Evolutionary conservation across 371 early-diverging fungal species (phyloP).

Genomic region (Chytridiales sp.): DNA sequence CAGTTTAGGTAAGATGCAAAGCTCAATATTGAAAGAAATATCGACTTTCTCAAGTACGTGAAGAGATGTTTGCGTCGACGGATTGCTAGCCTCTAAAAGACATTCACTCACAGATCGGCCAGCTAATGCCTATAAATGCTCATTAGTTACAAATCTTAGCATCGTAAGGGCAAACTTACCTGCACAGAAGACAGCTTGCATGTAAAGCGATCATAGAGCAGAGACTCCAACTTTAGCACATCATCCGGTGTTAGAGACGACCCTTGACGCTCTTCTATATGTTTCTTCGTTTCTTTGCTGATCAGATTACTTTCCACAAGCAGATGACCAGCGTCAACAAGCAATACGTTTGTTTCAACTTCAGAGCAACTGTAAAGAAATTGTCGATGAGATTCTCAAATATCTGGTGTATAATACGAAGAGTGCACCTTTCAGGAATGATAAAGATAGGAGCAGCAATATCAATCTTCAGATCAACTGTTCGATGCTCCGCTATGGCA

Average conservation of each 20-base stretch:
- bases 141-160: neutral
- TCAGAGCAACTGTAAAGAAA: constrained; percentile 59
- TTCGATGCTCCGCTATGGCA: constrained; percentile 86
- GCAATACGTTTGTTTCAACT: constrained; percentile 55
- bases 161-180: constrained; percentile 39
- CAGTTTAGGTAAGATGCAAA: constrained; percentile 82
- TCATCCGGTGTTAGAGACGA: constrained; percentile 63
- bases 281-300: constrained; percentile 63
- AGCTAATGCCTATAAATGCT: constrained; percentile 62
- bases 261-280: constrained; percentile 67
- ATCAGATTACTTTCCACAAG: constrained; percentile 81
- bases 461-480: constrained; percentile 87
- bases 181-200: constrained; percentile 81
- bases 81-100: constrained; percentile 56
- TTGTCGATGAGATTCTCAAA: neutral
- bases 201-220: constrained; percentile 91
- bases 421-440: constrained; percentile 77
- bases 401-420: neutral
- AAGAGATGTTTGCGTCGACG: constrained; percentile 27
- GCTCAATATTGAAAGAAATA: constrained; percentile 74
- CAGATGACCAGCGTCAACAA: constrained; percentile 93
- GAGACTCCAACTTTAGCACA: constrained; percentile 65
- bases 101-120: constrained; percentile 77
- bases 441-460: constrained; percentile 96
- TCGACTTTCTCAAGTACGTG: constrained; percentile 89